A percentile compares a stretch with the other conserved stretches of the same genome.
These are phyloP conservation scores for Xylariaceae sp. DNA, from an alignment of 2,329 filamentous ascomycete genomes.

Conservation along the genomic window DNA sequence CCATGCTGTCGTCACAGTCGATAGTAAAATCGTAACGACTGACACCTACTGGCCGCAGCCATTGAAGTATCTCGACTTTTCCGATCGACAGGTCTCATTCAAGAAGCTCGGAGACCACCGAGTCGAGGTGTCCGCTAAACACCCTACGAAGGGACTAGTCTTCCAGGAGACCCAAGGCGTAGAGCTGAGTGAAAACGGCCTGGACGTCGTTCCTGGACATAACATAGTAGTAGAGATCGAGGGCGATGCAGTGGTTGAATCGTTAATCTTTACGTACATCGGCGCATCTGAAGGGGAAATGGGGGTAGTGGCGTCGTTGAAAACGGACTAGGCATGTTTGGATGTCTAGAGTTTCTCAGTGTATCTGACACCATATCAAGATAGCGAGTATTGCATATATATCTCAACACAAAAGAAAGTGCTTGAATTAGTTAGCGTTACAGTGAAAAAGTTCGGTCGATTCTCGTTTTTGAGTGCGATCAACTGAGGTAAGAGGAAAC, in stretches of 20 bases:
- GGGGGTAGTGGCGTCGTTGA: slow-evolving; percentile 5
- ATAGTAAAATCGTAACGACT: slow-evolving; percentile 39
- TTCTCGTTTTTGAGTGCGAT: no score
- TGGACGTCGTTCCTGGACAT: slow-evolving; percentile 53
- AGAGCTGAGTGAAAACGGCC: slow-evolving; percentile 52
- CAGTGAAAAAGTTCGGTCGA: no score
- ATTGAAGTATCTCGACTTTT: slow-evolving; percentile 55
- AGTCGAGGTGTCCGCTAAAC: slow-evolving; percentile 33
- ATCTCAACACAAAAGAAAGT: no score
- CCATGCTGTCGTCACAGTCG: slow-evolving; percentile 38
- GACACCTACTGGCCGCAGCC: slow-evolving; percentile 60
- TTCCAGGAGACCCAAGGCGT: slow-evolving; percentile 46
- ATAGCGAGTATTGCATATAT: no score
- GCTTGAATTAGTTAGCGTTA: no score
- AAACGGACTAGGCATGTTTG: no score
- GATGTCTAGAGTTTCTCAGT: no score
- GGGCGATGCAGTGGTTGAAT: slow-evolving; percentile 13
- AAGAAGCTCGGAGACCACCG: slow-evolving; percentile 20
- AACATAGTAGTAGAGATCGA: slow-evolving; percentile 26
- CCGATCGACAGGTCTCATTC: slow-evolving; percentile 39
- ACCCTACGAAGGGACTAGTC: slow-evolving; percentile 55
- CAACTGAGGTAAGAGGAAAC: no score
- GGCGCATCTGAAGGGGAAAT: slow-evolving; percentile 23
- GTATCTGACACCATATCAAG: no score
- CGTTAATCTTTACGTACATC: slow-evolving; percentile 25